phyloP scores from a whole-genome alignment of 2,329 filamentous ascomycete genomes.

The Cladorrhinum sp. region DNA sequence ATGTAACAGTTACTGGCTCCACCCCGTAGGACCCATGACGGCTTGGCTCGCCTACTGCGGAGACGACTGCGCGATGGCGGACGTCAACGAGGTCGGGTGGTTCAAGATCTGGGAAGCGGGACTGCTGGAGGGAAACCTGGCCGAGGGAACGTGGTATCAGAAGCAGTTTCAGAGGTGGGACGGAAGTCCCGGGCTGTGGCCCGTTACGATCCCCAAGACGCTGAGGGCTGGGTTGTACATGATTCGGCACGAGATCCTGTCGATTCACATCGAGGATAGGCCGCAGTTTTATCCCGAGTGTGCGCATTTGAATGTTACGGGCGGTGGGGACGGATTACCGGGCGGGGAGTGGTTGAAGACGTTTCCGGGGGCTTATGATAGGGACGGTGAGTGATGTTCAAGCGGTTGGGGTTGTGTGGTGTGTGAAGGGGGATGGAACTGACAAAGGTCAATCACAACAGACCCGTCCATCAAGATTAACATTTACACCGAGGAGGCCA shows the following conservation, averaged over 20 bases:
- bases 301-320: conserved; percentile 37
- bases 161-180: conserved; percentile 40
- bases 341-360: conserved; percentile 30
- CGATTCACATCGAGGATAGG: conserved; percentile 47
- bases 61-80: conserved; percentile 30
- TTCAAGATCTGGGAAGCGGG: conserved; percentile 45
- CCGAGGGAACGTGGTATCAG: conserved; percentile 39
- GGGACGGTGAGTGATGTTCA: conserved; percentile 31
- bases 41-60: conserved; percentile 38
- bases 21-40: conserved; percentile 41
- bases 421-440: conserved; percentile 1
- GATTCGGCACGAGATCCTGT: conserved; percentile 51
- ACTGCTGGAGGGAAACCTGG: conserved; percentile 32
- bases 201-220: conserved; percentile 42
- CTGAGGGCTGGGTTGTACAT: conserved; percentile 48
- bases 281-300: conserved; percentile 45
- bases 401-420: conserved; percentile 6
- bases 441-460: conserved; percentile 25
- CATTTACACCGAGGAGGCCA: conserved; percentile 36
- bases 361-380: conserved; percentile 38
- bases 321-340: conserved; percentile 30
- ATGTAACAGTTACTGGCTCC: conserved; percentile 34
- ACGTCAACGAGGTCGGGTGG: conserved; percentile 34
- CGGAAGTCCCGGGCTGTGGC: conserved; percentile 40
- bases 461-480: conserved; percentile 39